Percentiles rank a stretch among this genome's conserved stretches.
Conservation (phyloP, 1,139 yeast genomes). For the Nadsonia starkeyi-henricii region DNA sequence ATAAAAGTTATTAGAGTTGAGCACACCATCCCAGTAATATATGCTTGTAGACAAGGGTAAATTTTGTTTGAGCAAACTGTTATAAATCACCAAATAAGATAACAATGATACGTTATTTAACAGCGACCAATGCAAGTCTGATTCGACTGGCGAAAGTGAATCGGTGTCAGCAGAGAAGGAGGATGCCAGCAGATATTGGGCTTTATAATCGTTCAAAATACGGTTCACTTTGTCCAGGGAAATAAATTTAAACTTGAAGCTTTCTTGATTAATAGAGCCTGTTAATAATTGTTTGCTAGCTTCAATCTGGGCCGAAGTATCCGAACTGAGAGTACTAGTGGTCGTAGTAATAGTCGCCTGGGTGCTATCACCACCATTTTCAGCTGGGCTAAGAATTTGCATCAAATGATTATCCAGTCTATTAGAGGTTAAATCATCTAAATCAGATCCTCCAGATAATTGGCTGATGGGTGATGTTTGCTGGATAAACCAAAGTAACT, state of each 20-base stretch:
- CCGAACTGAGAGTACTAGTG: background rate
- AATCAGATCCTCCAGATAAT: background rate
- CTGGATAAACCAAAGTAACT: background rate
- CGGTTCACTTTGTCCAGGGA: background rate
- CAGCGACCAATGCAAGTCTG: background rate
- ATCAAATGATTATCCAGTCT: background rate
- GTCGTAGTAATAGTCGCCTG: no score
- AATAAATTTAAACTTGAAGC: background rate
- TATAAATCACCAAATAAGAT: background rate
- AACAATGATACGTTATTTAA: background rate
- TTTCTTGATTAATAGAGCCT: background rate
- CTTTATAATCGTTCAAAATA: background rate
- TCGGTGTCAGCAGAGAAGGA: background rate
- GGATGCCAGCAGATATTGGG: background rate
- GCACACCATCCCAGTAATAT: constrained; percentile 2
- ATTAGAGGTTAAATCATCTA: background rate
- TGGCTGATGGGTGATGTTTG: background rate
- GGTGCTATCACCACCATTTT: no score
- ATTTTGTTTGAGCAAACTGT: background rate
- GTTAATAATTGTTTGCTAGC: background rate
- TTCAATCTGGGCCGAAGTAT: background rate
- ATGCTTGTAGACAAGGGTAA: background rate
- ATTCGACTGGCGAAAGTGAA: background rate
- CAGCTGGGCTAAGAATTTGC: background rate
- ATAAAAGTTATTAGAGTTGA: background rate